These are phyloP conservation scores for Smittium culicis DNA, from an alignment of 371 early-diverging fungal species.

Conservation along the genomic window DNA sequence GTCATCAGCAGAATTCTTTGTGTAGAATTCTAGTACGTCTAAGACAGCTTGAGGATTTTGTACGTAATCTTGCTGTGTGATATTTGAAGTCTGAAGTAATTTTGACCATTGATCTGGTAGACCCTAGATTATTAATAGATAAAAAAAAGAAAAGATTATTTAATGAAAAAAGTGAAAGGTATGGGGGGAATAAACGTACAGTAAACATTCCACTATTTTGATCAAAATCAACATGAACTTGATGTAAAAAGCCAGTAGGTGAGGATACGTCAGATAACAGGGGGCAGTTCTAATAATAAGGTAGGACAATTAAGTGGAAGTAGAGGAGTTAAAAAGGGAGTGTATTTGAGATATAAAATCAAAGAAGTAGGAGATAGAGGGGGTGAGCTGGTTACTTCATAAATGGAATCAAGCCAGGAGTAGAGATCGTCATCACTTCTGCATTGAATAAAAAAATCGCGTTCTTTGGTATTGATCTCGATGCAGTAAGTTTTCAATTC, in stretches of 20 bases:
- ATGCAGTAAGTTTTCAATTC: constrained; percentile 79
- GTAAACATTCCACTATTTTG: constrained; percentile 78
- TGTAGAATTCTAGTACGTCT: constrained; percentile 92
- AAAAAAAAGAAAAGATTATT: not conserved
- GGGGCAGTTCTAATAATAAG: constrained; percentile 48
- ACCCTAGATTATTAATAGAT: constrained; percentile 31
- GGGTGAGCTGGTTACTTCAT: constrained; percentile 41
- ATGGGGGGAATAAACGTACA: not conserved
- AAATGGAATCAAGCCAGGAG: constrained; percentile 91
- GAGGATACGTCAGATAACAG: constrained; percentile 68
- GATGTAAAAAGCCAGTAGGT: constrained; percentile 89
- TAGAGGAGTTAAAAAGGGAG: constrained; percentile 9
- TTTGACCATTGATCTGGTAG: constrained; percentile 86
- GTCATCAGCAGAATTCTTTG: constrained; percentile 44
- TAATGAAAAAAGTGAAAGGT: not conserved
- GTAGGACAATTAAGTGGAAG: not conserved
- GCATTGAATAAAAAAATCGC: constrained; percentile 70
- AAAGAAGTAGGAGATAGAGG: not conserved
- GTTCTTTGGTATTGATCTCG: constrained; percentile 73
- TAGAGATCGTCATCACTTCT: constrained; percentile 89
- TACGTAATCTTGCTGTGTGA: constrained; percentile 87
- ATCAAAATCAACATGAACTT: constrained; percentile 95
- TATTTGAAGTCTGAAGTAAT: constrained; percentile 74
- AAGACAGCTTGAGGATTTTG: constrained; percentile 95
- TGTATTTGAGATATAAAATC: constrained; percentile 1